Evolutionary conservation across 768 basidiomycete genomes (phyloP), one percentile per base, ranked within the genome.

Genomic region (Leccinum boreale): DNA sequence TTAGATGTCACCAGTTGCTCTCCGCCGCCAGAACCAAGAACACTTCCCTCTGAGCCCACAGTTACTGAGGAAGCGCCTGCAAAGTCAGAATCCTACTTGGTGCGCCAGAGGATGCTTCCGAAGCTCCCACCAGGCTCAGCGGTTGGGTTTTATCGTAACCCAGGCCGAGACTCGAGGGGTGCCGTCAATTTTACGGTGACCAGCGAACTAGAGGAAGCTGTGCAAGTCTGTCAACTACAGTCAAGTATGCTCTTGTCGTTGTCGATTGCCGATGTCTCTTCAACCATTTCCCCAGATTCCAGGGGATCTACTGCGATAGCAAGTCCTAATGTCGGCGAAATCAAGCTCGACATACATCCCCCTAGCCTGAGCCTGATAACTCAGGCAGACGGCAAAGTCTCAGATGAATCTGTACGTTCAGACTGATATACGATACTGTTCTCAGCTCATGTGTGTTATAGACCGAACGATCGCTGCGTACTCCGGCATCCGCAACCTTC

Each of bases 151-250:
- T 86, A 86, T 70, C 85, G 87, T 39, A 82, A 85, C 67, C 83
- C 80, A 31, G 77, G 75, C 56, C 73, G 74, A 36, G 81, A 84
- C 63, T 63, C 78, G 4, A 80, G 78, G 55, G 68, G 77, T 15
- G 61, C 77, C 10, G 87, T 92, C 57, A 85, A 82, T 60, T 94
- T 94, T 74, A 89, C 85, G 49, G 88, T 93, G 47, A 81, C 76
- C 55, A 92, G 90, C 65, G 92, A 93, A 71, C 67, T 93, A 53
- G 90, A 91, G 44, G 62, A 63, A 51, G 19, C 42, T 28, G 15
- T 50, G 9, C 52, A 49, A 23, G 29, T 42, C 50, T 59, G 64
- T 15, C 58, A 53, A n/a, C 48, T 17, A 12, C 59, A 63, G 58
- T 57, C 63, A 23, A 66, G 65, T 47, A 65, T 65, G 29, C 70